Evolutionary conservation across 257 asterid genomes (phyloP), one percentile per base, ranked within the genome.

Genomic region (Hygrophila difformis): DNA sequence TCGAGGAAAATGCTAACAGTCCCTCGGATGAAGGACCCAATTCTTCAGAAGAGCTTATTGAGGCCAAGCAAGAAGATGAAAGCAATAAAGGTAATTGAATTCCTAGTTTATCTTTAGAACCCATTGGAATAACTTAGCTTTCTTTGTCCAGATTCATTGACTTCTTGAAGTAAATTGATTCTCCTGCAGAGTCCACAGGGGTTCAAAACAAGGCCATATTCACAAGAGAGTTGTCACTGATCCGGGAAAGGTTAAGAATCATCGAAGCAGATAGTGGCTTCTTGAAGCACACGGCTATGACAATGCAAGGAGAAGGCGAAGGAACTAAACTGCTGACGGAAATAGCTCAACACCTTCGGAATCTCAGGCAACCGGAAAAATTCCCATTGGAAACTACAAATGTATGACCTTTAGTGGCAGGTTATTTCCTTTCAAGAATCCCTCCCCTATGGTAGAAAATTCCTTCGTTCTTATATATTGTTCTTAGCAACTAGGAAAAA

Each of bases 191-290:
- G 2, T 6, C 10, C 8, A 42, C 55, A 73, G 79, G 72, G 31
- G 61, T 45, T 18, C 75, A 60, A 22, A 64, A 34, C 18, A 68
- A 59, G 69, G 69, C 39, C 0, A 48, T 43, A 16, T 75, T 88
- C 33, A 60, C 77, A 45, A 72, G 81, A 66, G 97, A 87, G 48
- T 53, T 89, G 18, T 70, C 75, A 0, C 6, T 62, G 44, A 53
- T 89, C 21, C 70, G 76, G 71, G 88, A 82, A 53, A 75, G 88
- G 26, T 52, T 89, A 59, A 70, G 79, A 51, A 87, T 67, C n/a
- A 54, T 89, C 10, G 98, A 89, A 70, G 93, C 85, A 3, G 98
- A 89, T 20, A 79, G 81, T 60, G 85, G 73, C 9, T 85, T 89
- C 70, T 75, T 89, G 54, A 89, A 85, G 68, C 93, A 86, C 35